Evolutionary conservation across 2,329 filamentous ascomycete genomes (phyloP).

Genomic region (Arthroderma sp.): DNA sequence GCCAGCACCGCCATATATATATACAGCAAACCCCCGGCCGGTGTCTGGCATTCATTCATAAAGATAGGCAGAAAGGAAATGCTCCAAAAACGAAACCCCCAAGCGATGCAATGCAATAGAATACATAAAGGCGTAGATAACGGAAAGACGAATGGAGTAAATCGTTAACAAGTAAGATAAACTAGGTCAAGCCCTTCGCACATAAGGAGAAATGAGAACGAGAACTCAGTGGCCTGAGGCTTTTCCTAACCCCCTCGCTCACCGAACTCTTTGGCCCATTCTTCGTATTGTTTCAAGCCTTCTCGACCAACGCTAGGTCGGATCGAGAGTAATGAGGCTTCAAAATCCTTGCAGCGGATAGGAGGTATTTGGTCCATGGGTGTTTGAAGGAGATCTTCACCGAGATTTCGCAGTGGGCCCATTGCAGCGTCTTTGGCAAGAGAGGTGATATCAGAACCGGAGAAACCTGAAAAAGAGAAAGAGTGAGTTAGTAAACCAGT

Average conservation of each 20-base stretch:
- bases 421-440: slow-evolving; percentile 96
- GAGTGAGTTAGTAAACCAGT: slow-evolving; percentile 5
- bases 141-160: neutral
- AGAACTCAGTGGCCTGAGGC: neutral
- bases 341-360: slow-evolving; percentile 71
- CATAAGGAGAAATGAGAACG: neutral
- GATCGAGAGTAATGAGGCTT: slow-evolving; percentile 70
- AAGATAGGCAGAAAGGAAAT: neutral
- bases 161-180: neutral
- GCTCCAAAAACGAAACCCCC: neutral
- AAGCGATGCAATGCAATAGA: slow-evolving; percentile 1
- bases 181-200: no score
- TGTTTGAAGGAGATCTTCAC: slow-evolving; percentile 79
- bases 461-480: slow-evolving; percentile 57
- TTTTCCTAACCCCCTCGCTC: slow-evolving; percentile 60
- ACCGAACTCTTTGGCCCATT: slow-evolving; percentile 88
- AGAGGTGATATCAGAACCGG: slow-evolving; percentile 90
- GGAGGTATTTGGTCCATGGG: slow-evolving; percentile 88
- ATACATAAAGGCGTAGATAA: neutral
- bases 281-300: slow-evolving; percentile 77
- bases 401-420: slow-evolving; percentile 81
- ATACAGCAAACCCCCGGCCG: no score
- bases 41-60: no score
- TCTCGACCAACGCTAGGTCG: slow-evolving; percentile 77
- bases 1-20: no score